Conservation (phyloP, 257 asterid species). For the Cinchona pubescens region DNA sequence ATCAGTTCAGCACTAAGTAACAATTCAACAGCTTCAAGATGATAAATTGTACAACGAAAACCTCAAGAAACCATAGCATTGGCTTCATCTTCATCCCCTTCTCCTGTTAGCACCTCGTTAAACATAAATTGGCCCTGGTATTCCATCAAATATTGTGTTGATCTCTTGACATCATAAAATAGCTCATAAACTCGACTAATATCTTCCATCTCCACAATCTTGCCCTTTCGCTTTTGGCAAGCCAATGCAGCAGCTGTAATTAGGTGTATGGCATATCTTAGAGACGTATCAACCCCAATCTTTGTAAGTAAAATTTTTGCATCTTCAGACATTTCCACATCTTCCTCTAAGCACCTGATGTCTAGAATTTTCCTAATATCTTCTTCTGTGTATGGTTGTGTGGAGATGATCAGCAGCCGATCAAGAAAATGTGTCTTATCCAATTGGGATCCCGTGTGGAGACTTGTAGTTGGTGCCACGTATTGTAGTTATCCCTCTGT, state of each 20-base stretch:
- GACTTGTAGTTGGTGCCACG: conserved; percentile 88
- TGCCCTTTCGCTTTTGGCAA: conserved; percentile 75
- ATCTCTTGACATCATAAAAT: conserved; percentile 82
- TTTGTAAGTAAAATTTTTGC: conserved; percentile 70
- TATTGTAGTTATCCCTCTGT: conserved; percentile 85
- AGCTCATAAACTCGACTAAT: conserved; percentile 76
- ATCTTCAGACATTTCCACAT: conserved; percentile 85
- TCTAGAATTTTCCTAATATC: conserved; percentile 79
- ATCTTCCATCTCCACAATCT: conserved; percentile 83
- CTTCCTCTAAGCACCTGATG: conserved; percentile 87
- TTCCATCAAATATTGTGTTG: conserved; percentile 88
- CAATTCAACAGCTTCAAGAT: neutral
- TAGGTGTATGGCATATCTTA: conserved; percentile 82
- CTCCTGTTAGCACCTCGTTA: conserved; percentile 57
- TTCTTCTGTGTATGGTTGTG: conserved; percentile 77
- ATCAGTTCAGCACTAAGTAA: neutral
- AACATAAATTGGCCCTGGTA: conserved; percentile 88
- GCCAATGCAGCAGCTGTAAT: conserved; percentile 74
- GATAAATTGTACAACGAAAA: neutral
- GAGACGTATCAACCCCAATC: conserved; percentile 81
- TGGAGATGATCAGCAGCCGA: conserved; percentile 88
- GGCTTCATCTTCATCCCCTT: conserved; percentile 52
- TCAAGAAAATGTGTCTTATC: conserved; percentile 92
- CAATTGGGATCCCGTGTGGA: conserved; percentile 87
- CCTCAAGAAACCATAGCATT: conserved; percentile 59